Evolutionary conservation across 2,329 filamentous ascomycete species (phyloP).

Genomic region (Magnaporthiopsis incrustans): DNA sequence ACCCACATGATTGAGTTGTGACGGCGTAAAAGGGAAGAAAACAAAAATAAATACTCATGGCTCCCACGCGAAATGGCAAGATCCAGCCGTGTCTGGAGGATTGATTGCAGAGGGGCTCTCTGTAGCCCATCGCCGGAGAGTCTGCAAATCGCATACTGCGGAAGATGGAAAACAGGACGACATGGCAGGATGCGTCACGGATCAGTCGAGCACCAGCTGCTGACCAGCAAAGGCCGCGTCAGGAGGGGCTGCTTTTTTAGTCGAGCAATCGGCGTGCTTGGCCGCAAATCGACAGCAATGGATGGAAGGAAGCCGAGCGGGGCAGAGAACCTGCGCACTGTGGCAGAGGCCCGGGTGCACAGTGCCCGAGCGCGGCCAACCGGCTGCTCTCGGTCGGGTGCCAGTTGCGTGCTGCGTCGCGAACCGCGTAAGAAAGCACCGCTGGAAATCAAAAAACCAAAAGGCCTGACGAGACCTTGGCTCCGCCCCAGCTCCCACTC

Average conservation of each 20-base stretch:
- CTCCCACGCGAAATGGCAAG: no score
- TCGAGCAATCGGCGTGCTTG: not conserved
- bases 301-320: not conserved
- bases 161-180: not conserved
- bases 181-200: not conserved
- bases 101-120: no score
- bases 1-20: no score
- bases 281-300: not conserved
- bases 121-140: no score
- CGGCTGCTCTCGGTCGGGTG: not conserved
- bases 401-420: conserved; percentile 3
- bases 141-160: not conserved
- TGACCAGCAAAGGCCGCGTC: not conserved
- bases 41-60: no score
- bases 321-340: not conserved
- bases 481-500: not conserved
- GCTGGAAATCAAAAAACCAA: not conserved
- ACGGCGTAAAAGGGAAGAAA: no score
- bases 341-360: not conserved
- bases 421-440: conserved; percentile 3
- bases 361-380: not conserved
- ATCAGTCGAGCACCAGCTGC: no score
- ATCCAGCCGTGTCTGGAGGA: no score
- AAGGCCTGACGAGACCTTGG: not conserved
- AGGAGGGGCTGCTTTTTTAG: not conserved